These are phyloP conservation scores for Penicillium sp. DNA, from an alignment of 2,329 filamentous ascomycete genomes.

Conservation along the genomic window DNA sequence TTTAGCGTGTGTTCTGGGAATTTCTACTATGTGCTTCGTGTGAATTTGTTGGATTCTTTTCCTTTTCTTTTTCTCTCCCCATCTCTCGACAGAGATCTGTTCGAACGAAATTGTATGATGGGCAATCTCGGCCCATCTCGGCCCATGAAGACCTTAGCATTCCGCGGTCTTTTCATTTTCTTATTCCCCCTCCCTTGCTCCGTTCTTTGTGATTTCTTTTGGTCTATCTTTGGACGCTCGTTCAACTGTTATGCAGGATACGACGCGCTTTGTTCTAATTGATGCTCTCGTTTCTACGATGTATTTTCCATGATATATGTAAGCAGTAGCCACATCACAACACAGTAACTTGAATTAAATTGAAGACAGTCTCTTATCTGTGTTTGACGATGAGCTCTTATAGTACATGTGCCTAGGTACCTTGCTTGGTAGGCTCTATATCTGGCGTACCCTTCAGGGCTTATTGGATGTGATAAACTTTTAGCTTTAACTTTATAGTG, in stretches of 20 bases:
- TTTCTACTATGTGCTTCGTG: conserved; percentile 1
- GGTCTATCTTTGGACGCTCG: background rate
- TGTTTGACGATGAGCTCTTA: background rate
- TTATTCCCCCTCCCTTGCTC: conserved; percentile 1
- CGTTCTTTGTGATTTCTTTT: background rate
- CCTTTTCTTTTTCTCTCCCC: background rate
- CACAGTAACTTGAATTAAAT: background rate
- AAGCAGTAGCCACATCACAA: background rate
- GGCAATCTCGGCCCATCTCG: conserved; percentile 13
- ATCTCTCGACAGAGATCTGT: conserved; percentile 8
- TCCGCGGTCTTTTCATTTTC: conserved; percentile 3
- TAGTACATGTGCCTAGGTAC: no score
- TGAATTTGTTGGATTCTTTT: background rate
- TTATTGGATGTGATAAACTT: background rate
- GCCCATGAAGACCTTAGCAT: conserved; percentile 1
- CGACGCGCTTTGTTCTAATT: conserved; percentile 1
- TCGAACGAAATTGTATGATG: conserved; percentile 19
- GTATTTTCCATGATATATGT: background rate
- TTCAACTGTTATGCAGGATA: background rate
- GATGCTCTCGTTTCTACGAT: background rate
- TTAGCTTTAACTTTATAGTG: background rate
- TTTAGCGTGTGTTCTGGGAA: conserved; percentile 15
- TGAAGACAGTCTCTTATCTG: background rate
- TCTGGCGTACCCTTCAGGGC: no score
- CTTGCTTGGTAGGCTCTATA: no score